Conservation (phyloP, 75 land plant species). For the Picea glauca region DNA sequence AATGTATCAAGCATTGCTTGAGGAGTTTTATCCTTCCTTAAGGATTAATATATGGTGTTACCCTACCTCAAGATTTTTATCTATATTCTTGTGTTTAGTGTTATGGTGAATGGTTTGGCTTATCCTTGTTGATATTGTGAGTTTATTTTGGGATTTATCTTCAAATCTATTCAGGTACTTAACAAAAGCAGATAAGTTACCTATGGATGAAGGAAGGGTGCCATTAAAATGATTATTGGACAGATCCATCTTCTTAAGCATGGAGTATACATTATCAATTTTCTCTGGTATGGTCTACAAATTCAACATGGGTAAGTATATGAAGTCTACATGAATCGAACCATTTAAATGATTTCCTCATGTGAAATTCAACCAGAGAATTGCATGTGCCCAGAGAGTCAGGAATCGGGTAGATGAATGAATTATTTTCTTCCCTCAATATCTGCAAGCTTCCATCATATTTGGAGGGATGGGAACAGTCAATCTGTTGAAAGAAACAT, state of each 20-base stretch:
- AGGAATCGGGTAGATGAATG: slow-evolving; percentile 67
- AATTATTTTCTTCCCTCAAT: slow-evolving; percentile 56
- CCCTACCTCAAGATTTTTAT: no score
- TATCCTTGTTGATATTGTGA: no score
- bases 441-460: slow-evolving; percentile 50
- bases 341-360: slow-evolving; percentile 71
- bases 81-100: no score
- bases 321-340: slow-evolving; percentile 28
- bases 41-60: no score
- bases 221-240: slow-evolving; percentile 25
- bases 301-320: no score
- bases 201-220: slow-evolving; percentile 21
- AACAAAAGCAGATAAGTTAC: slow-evolving; percentile 16
- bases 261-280: no score
- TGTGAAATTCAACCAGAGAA: slow-evolving; percentile 55
- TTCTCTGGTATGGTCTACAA: no score
- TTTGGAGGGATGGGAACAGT: slow-evolving; percentile 32
- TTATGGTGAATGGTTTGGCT: no score
- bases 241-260: slow-evolving; percentile 14
- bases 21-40: no score
- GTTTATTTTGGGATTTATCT: no score
- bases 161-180: no score
- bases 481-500: neutral
- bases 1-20: no score
- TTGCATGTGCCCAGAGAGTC: slow-evolving; percentile 47